phyloP scores from a whole-genome alignment of 2,329 filamentous ascomycete species.

The Aspergillus flavus region DNA sequence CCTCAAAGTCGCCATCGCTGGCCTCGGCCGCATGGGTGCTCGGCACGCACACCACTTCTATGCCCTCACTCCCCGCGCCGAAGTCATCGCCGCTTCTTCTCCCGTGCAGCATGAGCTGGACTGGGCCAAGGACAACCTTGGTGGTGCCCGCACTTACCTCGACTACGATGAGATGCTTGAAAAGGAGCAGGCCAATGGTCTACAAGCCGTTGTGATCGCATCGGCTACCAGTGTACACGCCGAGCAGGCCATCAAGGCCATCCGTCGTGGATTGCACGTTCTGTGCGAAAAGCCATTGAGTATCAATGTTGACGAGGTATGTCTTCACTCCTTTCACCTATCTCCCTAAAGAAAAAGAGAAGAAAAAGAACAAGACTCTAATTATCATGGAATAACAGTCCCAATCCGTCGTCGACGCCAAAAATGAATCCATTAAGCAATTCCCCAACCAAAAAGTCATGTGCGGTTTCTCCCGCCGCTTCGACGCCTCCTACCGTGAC shows the following conservation, averaged over 20 bases:
- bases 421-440: background rate
- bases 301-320: constrained; percentile 60
- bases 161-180: constrained; percentile 58
- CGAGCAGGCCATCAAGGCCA: constrained; percentile 59
- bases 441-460: constrained; percentile 59
- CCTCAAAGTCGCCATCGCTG: constrained; percentile 45
- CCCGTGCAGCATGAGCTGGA: constrained; percentile 46
- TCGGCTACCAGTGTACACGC: constrained; percentile 58
- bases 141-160: constrained; percentile 53
- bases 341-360: background rate
- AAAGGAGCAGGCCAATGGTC: constrained; percentile 40
- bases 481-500: constrained; percentile 66
- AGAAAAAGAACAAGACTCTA: background rate
- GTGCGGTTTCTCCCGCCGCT: constrained; percentile 67
- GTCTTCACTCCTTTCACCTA: constrained; percentile 18
- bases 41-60: constrained; percentile 52
- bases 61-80: constrained; percentile 48
- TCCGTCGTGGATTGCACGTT: constrained; percentile 55
- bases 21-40: constrained; percentile 51
- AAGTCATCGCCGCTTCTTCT: constrained; percentile 51
- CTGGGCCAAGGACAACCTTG: constrained; percentile 54
- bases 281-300: constrained; percentile 57
- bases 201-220: constrained; percentile 57
- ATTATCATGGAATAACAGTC: background rate
- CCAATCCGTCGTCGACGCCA: background rate